Evolutionary conservation across 192 early-diverging fungal genomes (phyloP).

Genomic region (Coemansia sp.): DNA sequence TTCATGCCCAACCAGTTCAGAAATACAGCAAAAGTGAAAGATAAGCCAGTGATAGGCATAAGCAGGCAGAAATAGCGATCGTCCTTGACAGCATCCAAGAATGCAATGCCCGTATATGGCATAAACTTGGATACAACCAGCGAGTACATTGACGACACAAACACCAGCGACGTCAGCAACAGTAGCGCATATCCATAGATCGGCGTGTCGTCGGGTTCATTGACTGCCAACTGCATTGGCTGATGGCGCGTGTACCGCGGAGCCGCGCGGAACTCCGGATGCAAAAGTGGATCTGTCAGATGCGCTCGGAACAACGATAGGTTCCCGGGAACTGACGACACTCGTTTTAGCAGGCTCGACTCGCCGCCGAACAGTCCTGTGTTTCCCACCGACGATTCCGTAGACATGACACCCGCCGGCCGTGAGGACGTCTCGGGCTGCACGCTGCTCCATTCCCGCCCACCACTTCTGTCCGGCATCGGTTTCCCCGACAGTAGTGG

Average conservation of each 20-base stretch:
- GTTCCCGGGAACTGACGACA: slow-evolving; percentile 48
- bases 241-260: slow-evolving; percentile 58
- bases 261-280: slow-evolving; percentile 53
- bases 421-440: background rate
- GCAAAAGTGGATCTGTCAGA: slow-evolving; percentile 36
- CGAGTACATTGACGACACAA: slow-evolving; percentile 64
- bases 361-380: slow-evolving; percentile 13
- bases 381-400: slow-evolving; percentile 9
- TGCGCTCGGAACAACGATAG: slow-evolving; percentile 49
- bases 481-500: background rate
- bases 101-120: slow-evolving; percentile 65
- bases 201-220: slow-evolving; percentile 66
- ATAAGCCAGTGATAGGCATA: slow-evolving; percentile 75
- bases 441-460: background rate
- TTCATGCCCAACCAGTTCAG: slow-evolving; percentile 98
- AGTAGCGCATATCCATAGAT: slow-evolving; percentile 68
- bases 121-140: slow-evolving; percentile 66
- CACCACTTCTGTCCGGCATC: background rate
- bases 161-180: slow-evolving; percentile 58
- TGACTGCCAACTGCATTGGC: slow-evolving; percentile 57
- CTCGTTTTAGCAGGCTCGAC: slow-evolving; percentile 37
- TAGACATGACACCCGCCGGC: slow-evolving; percentile 6
- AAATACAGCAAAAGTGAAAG: slow-evolving; percentile 71
- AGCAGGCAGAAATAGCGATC: slow-evolving; percentile 83
- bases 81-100: slow-evolving; percentile 70